Evolutionary conservation across 208 protist genomes (phyloP).

Genomic region (Acanthamoeba divionensis): DNA sequence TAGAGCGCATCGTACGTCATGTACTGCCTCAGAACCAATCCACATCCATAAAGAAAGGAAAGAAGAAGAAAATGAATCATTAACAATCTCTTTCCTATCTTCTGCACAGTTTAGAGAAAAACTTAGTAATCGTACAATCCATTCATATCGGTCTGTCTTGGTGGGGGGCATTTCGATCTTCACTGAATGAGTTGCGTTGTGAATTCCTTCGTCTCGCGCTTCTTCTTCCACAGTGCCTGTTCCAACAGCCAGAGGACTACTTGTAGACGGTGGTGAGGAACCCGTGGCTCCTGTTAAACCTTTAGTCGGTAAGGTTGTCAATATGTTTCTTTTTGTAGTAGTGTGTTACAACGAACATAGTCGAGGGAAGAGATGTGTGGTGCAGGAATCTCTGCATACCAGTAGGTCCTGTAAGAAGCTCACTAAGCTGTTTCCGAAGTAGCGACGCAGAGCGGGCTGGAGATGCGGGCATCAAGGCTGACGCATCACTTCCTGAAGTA

Average conservation of each 20-base stretch:
- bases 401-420: too few relatives aligned
- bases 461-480: too few relatives aligned
- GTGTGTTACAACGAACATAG: too few relatives aligned
- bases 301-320: too few relatives aligned
- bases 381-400: too few relatives aligned
- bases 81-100: neutral
- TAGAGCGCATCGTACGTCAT: conserved; percentile 28
- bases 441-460: too few relatives aligned
- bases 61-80: too few relatives aligned
- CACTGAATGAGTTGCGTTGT: conserved; percentile 32
- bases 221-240: neutral
- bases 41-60: neutral
- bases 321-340: too few relatives aligned
- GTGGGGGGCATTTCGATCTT: conserved; percentile 62
- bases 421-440: too few relatives aligned
- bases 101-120: neutral
- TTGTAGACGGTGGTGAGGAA: neutral
- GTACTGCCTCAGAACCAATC: neutral
- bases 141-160: conserved; percentile 69
- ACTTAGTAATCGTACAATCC: conserved; percentile 24
- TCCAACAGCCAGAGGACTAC: neutral
- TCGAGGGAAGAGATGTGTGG: too few relatives aligned
- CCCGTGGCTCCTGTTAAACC: too few relatives aligned
- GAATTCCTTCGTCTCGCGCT: neutral
- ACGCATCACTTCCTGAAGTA: too few relatives aligned